These are phyloP conservation scores for Pythium apleroticum DNA, from an alignment of 352 stramenopile genomes.

Conservation along the genomic window DNA sequence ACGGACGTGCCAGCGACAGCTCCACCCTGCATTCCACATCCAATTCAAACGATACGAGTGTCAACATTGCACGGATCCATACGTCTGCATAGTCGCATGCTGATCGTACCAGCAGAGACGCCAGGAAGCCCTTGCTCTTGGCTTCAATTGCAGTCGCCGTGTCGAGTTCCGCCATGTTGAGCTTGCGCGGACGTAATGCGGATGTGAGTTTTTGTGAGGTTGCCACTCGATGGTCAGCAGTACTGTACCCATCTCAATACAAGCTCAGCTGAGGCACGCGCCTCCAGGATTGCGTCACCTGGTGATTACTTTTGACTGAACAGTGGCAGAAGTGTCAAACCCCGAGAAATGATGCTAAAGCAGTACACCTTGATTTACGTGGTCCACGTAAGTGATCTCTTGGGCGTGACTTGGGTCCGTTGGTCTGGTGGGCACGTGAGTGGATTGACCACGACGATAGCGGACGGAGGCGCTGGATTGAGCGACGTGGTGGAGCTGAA, in stretches of 20 bases:
- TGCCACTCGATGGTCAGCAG: slow-evolving; percentile 1
- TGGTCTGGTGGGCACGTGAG: slow-evolving; percentile 8
- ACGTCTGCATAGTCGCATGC: background rate
- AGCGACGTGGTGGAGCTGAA: slow-evolving; percentile 6
- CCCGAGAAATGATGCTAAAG: background rate
- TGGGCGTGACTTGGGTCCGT: slow-evolving; percentile 3
- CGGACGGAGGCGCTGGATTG: slow-evolving; percentile 15
- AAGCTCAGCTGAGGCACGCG: slow-evolving; percentile 10
- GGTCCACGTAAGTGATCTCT: slow-evolving; percentile 13
- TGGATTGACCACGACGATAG: slow-evolving; percentile 8
- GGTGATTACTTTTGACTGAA: slow-evolving; percentile 21
- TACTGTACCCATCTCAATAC: slow-evolving; percentile 18
- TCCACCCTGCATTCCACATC: slow-evolving; percentile 57
- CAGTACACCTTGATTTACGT: slow-evolving; percentile 12
- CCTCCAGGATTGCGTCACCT: background rate
- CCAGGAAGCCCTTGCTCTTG: slow-evolving; percentile 61
- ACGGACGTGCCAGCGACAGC: slow-evolving; percentile 96
- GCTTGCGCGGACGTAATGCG: slow-evolving; percentile 6
- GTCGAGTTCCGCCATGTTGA: slow-evolving; percentile 29
- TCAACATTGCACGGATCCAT: background rate
- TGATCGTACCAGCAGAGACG: slow-evolving; percentile 55
- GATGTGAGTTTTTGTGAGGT: slow-evolving; percentile 21
- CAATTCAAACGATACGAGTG: slow-evolving; percentile 5
- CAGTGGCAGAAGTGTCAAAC: background rate
- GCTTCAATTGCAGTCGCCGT: slow-evolving; percentile 25